A percentile compares a stretch with the other conserved stretches of the same genome.
Conservation (phyloP, 2,329 filamentous ascomycete species). For the Rachicladosporium sp. region DNA sequence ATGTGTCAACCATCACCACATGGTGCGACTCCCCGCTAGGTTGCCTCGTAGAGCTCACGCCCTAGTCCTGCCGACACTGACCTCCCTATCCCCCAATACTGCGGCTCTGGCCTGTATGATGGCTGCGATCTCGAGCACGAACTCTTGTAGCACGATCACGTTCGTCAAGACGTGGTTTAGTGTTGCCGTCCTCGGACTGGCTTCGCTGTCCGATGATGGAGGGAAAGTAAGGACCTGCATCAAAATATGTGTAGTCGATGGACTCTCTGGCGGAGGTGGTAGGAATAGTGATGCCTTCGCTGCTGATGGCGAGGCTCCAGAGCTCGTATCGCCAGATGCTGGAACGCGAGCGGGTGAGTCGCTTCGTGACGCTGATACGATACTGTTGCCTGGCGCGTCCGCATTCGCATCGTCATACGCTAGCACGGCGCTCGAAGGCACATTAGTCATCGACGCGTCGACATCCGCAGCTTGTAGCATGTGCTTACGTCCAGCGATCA, state of each 20-base stretch:
- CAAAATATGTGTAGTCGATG: conserved; percentile 22
- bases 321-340: not conserved
- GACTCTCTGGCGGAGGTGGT: conserved; percentile 23
- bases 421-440: too few species aligned
- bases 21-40: too few species aligned
- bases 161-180: conserved; percentile 39
- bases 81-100: conserved; percentile 31
- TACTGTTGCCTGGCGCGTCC: too few species aligned
- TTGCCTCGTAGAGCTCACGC: too few species aligned
- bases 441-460: conserved; percentile 14
- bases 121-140: conserved; percentile 37
- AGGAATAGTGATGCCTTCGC: conserved; percentile 14
- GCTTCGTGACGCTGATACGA: too few species aligned
- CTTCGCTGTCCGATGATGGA: conserved; percentile 15
- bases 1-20: too few species aligned
- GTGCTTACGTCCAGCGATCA: conserved; percentile 36
- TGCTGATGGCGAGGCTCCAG: conserved; percentile 4
- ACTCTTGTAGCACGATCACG: conserved; percentile 38
- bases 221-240: conserved; percentile 19
- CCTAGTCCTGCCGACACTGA: conserved; percentile 12
- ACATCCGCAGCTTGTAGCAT: conserved; percentile 37
- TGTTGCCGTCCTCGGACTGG: conserved; percentile 24
- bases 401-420: too few species aligned
- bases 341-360: too few species aligned
- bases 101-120: conserved; percentile 37